Percentiles rank a stretch among this genome's conserved stretches.
Evolutionary conservation across 768 basidiomycete species (phyloP).

Genomic region (Kwoniella botswanensis): DNA sequence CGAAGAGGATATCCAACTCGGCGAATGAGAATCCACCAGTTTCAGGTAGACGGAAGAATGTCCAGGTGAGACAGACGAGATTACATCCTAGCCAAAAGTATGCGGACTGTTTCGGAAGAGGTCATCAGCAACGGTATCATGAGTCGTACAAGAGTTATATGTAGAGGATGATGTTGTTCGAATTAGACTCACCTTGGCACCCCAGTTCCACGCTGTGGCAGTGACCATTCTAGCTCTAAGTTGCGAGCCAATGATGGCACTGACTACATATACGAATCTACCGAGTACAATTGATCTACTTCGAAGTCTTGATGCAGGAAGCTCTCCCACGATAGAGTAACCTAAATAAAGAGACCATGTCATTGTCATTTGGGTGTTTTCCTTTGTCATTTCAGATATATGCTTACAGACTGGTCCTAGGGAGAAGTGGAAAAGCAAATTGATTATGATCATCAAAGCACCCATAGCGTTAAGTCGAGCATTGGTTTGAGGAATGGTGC

Average conservation of each 20-base stretch:
- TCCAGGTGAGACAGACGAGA: slow-evolving; percentile 34
- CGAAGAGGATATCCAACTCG: slow-evolving; percentile 52
- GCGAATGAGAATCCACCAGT: slow-evolving; percentile 31
- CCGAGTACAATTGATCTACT: slow-evolving; percentile 35
- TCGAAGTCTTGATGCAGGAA: slow-evolving; percentile 33
- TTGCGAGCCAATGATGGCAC: slow-evolving; percentile 30
- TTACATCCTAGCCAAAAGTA: slow-evolving; percentile 41
- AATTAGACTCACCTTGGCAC: slow-evolving; percentile 27
- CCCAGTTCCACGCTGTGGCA: slow-evolving; percentile 37
- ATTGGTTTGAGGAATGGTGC: slow-evolving; percentile 18
- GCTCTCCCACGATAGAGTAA: slow-evolving; percentile 43
- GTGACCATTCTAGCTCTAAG: slow-evolving; percentile 31
- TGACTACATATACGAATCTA: slow-evolving; percentile 31
- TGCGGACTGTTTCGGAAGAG: background rate
- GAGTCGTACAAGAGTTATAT: too few species aligned
- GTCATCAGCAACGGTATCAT: background rate
- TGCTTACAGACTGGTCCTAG: slow-evolving; percentile 36
- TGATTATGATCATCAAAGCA: slow-evolving; percentile 37
- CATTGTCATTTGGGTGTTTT: background rate
- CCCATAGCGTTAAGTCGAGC: slow-evolving; percentile 30
- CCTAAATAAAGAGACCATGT: slow-evolving; percentile 4
- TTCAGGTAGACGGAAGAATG: slow-evolving; percentile 42
- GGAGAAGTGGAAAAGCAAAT: slow-evolving; percentile 38
- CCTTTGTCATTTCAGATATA: background rate
- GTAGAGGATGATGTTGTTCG: background rate